Evolutionary conservation across 1,284 basidiomycete species (phyloP), one percentile per base, ranked within the genome.

Genomic region (Malassezia cuniculi): DNA sequence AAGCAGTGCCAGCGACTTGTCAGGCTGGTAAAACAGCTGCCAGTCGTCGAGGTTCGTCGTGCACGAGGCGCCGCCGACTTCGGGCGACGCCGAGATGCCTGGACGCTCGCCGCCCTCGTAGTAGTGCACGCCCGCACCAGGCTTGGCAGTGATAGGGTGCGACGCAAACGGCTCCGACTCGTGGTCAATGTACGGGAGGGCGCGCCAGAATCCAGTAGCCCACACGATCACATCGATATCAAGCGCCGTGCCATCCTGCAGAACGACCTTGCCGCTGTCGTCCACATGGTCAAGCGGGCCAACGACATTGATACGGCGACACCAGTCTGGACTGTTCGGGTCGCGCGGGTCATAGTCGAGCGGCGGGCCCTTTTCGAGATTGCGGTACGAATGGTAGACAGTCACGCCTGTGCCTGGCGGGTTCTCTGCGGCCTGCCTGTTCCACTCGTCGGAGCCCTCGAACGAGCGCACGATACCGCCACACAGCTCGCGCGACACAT

Each of bases 401-500:
- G 26, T 29, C 0, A 36, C 45, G 6, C 14, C n/a, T n/a, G n/a
- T n/a, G n/a, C n/a, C n/a, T n/a, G n/a, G n/a, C n/a, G n/a, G n/a
- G n/a, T n/a, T n/a, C 4, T 22, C 30, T 12, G 3, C 35, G 16
- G 34, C 37, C 22, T 6, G 16, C 27, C 0, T 31, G 15, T 46
- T 27, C 42, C 49, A 65, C 3, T 17, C 37, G 1, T 38, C 19
- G 0, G 47, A 32, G 2, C 45, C 45, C 2, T 36, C 10, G 22
- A 41, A 27, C 1, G 34, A 37, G 0, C 63, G 50, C 1, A 56
- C 31, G 5, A 56, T 17, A 15, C 57, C 55, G 10, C 63, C 63
- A 7, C 29, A 32, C 0, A 75, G 52, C 39, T 74, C 71, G 14
- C 74, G 62, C 1, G 71, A 68, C 17, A 75, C 69, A 45, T 75